Percentiles rank a stretch among this genome's conserved stretches.
These are phyloP conservation scores for Ceratocystis cacaofunesta DNA, from an alignment of 2,329 filamentous ascomycete genomes.

Conservation along the genomic window DNA sequence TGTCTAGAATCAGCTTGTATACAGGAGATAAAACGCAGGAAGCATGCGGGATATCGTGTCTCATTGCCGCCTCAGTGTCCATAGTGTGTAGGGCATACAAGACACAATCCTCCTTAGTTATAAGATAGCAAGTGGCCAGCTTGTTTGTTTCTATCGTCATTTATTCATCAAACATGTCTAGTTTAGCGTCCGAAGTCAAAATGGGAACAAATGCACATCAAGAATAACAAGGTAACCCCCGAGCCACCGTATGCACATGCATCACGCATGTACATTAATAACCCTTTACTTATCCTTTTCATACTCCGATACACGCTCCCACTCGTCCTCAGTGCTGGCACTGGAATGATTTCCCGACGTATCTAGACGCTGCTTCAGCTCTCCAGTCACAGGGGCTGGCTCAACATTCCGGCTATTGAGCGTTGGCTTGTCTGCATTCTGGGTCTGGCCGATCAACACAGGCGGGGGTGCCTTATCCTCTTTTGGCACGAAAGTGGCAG, in stretches of 20 bases:
- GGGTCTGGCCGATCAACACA: background rate
- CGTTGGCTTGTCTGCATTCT: background rate
- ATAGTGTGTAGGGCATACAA: too few species aligned
- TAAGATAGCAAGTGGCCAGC: background rate
- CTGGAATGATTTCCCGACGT: slow-evolving; percentile 37
- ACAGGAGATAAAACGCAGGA: too few species aligned
- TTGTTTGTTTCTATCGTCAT: background rate
- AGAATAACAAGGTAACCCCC: background rate
- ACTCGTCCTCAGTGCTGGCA: slow-evolving; percentile 82
- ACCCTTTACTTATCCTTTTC: slow-evolving; percentile 40
- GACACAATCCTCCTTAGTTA: too few species aligned
- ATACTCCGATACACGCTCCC: slow-evolving; percentile 81
- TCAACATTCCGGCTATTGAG: slow-evolving; percentile 26
- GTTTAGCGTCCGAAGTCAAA: background rate
- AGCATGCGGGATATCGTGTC: too few species aligned
- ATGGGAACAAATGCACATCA: background rate
- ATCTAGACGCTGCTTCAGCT: slow-evolving; percentile 34
- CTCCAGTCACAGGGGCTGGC: slow-evolving; percentile 28
- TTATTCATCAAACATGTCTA: background rate
- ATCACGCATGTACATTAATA: background rate
- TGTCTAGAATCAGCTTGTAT: too few species aligned
- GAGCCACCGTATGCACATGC: background rate
- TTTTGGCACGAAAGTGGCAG: slow-evolving; percentile 15
- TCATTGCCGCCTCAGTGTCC: too few species aligned
- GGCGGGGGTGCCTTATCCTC: background rate